Evolutionary conservation across 1,284 basidiomycete species (phyloP).

Genomic region (Fomes fomentarius): DNA sequence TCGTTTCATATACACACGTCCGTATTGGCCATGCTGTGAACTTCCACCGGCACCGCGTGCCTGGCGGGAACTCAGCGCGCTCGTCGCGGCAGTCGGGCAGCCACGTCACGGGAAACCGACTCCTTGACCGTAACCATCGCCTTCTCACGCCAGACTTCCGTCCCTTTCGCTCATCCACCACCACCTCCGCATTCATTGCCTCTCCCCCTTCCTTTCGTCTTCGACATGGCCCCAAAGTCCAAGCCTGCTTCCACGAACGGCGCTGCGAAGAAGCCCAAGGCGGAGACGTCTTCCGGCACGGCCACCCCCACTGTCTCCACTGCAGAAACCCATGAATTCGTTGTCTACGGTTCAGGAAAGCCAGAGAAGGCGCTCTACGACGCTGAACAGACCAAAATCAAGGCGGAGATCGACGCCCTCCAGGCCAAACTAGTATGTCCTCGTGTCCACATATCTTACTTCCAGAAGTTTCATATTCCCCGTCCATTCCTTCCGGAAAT

Average conservation of each 20-base stretch:
- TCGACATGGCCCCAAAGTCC: constrained; percentile 52
- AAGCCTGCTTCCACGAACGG: constrained; percentile 50
- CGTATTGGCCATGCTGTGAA: too few species aligned
- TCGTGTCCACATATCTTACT: neutral
- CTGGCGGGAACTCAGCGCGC: constrained; percentile 4
- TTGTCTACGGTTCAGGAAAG: constrained; percentile 48
- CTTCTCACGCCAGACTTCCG: constrained; percentile 23
- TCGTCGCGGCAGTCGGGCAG: constrained; percentile 14
- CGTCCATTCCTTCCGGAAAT: constrained; percentile 4
- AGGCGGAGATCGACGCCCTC: constrained; percentile 80
- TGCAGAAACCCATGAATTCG: constrained; percentile 44
- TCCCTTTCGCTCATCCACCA: constrained; percentile 22
- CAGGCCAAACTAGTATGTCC: constrained; percentile 79
- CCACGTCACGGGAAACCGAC: constrained; percentile 33
- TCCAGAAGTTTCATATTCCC: constrained; percentile 7
- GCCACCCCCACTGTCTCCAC: constrained; percentile 47
- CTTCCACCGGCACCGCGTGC: constrained; percentile 8
- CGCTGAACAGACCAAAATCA: constrained; percentile 82
- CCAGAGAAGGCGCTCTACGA: constrained; percentile 86
- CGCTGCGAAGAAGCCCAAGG: constrained; percentile 44
- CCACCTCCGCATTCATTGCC: constrained; percentile 27
- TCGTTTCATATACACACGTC: constrained; percentile 1
- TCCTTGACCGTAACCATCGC: constrained; percentile 21
- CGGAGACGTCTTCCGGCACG: constrained; percentile 28
- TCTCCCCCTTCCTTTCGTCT: constrained; percentile 6